A percentile compares a stretch with the other conserved stretches of the same genome.
phyloP scores from a whole-genome alignment of 2,329 filamentous ascomycete species.

The Fusarium veterinarium region DNA sequence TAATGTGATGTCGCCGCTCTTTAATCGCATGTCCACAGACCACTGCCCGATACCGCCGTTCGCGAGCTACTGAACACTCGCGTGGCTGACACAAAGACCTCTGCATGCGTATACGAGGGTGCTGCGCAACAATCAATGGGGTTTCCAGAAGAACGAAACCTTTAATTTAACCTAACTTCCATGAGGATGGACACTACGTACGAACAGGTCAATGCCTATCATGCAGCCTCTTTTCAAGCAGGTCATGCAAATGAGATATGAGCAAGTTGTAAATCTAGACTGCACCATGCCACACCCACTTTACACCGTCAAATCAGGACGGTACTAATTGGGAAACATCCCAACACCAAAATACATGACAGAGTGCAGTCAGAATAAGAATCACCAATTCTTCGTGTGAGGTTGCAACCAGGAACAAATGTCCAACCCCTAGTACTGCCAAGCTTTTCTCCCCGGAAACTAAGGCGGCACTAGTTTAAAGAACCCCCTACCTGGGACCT shows the following conservation, averaged over 20 bases:
- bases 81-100: conserved; percentile 6
- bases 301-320: not conserved
- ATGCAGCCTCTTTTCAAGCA: not conserved
- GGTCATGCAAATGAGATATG: conserved; percentile 12
- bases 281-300: not conserved
- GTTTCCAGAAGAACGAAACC: not conserved
- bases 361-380: not conserved
- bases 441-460: conserved; percentile 37
- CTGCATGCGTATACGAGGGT: conserved; percentile 3
- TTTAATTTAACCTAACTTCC: not conserved
- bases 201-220: not conserved
- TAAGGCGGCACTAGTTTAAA: conserved; percentile 28
- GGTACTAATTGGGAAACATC: not conserved
- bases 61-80: conserved; percentile 3
- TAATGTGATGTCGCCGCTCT: conserved; percentile 16
- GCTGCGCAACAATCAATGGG: conserved; percentile 1
- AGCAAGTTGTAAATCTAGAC: conserved; percentile 17
- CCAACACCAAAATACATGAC: not conserved
- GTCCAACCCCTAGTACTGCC: conserved; percentile 33
- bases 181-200: not conserved
- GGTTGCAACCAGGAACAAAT: conserved; percentile 19
- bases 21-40: conserved; percentile 1
- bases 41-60: not conserved
- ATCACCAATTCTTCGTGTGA: not conserved
- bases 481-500: conserved; percentile 14